Evolutionary conservation across 768 basidiomycete species (phyloP).

Genomic region (Tephrocybe sp.): DNA sequence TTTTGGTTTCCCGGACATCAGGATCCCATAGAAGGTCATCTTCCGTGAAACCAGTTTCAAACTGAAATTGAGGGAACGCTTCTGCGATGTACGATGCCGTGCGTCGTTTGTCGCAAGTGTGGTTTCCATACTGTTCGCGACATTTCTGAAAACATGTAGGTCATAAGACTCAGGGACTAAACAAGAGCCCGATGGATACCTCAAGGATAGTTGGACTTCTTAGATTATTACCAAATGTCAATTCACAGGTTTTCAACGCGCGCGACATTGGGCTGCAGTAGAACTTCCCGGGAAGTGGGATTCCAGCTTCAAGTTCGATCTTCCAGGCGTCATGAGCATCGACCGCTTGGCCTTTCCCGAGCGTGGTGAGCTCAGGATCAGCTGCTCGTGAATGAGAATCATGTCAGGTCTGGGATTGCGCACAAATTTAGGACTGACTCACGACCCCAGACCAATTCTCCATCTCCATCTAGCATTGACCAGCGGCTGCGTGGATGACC

Average conservation of each 20-base stretch:
- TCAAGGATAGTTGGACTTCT: conserved; percentile 47
- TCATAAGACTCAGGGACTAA: not conserved
- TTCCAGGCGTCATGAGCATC: conserved; percentile 47
- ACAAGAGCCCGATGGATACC: conserved; percentile 39
- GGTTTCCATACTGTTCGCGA: conserved; percentile 66
- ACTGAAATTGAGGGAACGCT: conserved; percentile 50
- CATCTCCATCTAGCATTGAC: conserved; percentile 66
- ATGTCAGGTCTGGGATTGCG: not conserved
- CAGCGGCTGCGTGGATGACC: conserved; percentile 48
- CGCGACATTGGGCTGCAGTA: conserved; percentile 69
- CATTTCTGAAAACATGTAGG: conserved; percentile 46
- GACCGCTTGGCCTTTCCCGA: conserved; percentile 59
- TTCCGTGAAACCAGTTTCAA: conserved; percentile 63
- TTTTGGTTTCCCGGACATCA: conserved; percentile 51
- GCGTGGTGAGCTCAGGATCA: conserved; percentile 61
- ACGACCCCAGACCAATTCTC: conserved; percentile 75
- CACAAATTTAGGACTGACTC: conserved; percentile 29
- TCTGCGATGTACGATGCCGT: conserved; percentile 46
- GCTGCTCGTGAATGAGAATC: conserved; percentile 49
- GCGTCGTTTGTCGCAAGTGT: conserved; percentile 71
- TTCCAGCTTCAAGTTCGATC: conserved; percentile 38
- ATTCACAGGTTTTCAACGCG: conserved; percentile 56
- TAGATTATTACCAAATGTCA: conserved; percentile 50
- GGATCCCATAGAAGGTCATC: conserved; percentile 63
- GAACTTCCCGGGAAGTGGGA: conserved; percentile 55